phyloP scores from a whole-genome alignment of 2,329 filamentous ascomycete genomes.

The Hymenoscyphus linearis region DNA sequence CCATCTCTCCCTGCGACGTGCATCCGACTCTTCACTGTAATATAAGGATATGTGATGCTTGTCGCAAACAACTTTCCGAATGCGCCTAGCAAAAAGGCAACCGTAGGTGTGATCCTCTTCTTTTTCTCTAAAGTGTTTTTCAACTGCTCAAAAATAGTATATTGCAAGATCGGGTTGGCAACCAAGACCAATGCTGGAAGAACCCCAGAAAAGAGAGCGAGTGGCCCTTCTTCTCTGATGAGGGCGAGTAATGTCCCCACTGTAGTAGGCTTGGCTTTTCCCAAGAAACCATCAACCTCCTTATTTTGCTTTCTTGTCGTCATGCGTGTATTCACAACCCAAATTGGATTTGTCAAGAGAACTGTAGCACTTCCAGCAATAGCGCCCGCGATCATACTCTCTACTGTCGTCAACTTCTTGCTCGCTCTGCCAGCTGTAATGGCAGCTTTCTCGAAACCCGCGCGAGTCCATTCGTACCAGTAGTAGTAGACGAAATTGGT shows the following conservation, averaged over 20 bases:
- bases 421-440: conserved; percentile 64
- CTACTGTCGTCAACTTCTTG: conserved; percentile 81
- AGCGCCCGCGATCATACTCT: conserved; percentile 93
- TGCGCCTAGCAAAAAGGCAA: conserved; percentile 88
- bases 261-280: conserved; percentile 59
- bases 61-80: conserved; percentile 93
- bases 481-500: conserved; percentile 99
- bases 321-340: conserved; percentile 98
- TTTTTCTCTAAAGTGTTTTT: conserved; percentile 83
- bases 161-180: conserved; percentile 97
- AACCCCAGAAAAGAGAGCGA: conserved; percentile 85
- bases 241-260: conserved; percentile 76
- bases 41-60: conserved; percentile 93
- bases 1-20: conserved; percentile 77
- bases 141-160: conserved; percentile 97
- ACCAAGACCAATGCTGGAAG: conserved; percentile 89
- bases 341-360: conserved; percentile 95
- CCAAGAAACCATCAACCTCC: conserved; percentile 39
- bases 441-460: conserved; percentile 78
- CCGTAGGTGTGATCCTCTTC: conserved; percentile 69
- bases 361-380: conserved; percentile 92
- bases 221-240: conserved; percentile 75
- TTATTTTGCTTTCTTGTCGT: conserved; percentile 70
- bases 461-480: conserved; percentile 97
- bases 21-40: conserved; percentile 97